Evolutionary conservation across 2,329 filamentous ascomycete genomes (phyloP).

Genomic region (Akanthomyces uredinophilus): DNA sequence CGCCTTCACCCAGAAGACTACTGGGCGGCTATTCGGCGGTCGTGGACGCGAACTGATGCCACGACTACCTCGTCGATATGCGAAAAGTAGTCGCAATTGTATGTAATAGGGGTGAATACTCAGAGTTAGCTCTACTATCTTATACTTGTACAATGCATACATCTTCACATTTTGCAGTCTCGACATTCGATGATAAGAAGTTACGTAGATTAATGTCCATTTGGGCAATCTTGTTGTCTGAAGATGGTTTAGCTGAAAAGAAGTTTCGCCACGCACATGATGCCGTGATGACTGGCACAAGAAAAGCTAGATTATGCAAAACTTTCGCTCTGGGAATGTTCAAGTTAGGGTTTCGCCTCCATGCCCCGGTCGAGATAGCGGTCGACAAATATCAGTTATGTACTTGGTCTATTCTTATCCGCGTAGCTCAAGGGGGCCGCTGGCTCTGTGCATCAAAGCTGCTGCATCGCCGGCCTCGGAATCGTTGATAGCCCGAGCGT

Average conservation of each 20-base stretch:
- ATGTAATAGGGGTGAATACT: too few species aligned
- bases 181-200: too few species aligned
- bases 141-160: too few species aligned
- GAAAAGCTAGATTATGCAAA: background rate
- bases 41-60: background rate
- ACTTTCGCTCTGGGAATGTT: background rate
- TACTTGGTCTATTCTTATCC: background rate
- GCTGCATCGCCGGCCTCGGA: background rate
- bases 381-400: background rate
- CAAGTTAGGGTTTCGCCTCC: background rate
- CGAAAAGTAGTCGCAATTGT: too few species aligned
- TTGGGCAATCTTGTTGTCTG: too few species aligned
- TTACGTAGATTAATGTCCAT: too few species aligned
- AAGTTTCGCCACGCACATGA: too few species aligned
- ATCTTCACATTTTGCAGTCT: background rate
- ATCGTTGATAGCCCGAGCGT: background rate
- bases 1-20: constrained; percentile 50
- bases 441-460: background rate
- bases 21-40: constrained; percentile 41
- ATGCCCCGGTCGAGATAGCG: background rate
- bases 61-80: background rate
- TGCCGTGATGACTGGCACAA: background rate
- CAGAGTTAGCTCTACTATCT: too few species aligned
- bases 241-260: too few species aligned
- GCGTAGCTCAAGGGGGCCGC: background rate